phyloP scores from a whole-genome alignment of 106 monocot genomes.

The Dendrobium huoshanense region DNA sequence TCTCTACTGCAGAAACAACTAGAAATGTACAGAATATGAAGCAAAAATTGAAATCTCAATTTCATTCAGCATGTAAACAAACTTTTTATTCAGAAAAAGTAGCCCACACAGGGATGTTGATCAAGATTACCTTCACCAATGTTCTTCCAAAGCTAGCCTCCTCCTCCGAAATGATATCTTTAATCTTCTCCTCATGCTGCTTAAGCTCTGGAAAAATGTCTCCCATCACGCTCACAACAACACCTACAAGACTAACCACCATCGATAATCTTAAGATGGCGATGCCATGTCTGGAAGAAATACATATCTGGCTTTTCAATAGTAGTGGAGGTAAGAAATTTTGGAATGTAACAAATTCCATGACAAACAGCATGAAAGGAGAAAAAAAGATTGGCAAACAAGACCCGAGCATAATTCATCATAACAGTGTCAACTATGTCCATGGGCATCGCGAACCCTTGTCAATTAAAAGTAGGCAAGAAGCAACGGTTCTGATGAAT shows the following conservation, averaged over 20 bases:
- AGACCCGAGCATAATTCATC: background rate
- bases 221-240: constrained; percentile 71
- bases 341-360: background rate
- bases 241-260: constrained; percentile 67
- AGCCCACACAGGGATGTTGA: background rate
- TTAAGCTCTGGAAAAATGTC: constrained; percentile 84
- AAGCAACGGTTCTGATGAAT: background rate
- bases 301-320: background rate
- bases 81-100: background rate
- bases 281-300: background rate
- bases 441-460: background rate
- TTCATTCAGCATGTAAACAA: background rate
- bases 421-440: background rate
- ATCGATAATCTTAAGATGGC: constrained; percentile 4
- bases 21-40: background rate
- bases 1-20: background rate
- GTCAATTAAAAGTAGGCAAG: background rate
- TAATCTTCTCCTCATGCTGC: constrained; percentile 65
- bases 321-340: background rate
- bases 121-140: constrained; percentile 61
- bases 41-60: background rate
- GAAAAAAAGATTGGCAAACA: background rate
- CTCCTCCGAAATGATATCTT: constrained; percentile 76
- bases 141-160: constrained; percentile 91
- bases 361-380: background rate